Base-by-base conservation (phyloP, 2,329 filamentous ascomycete genomes). In the Tolypocladium tropicale region DNA sequence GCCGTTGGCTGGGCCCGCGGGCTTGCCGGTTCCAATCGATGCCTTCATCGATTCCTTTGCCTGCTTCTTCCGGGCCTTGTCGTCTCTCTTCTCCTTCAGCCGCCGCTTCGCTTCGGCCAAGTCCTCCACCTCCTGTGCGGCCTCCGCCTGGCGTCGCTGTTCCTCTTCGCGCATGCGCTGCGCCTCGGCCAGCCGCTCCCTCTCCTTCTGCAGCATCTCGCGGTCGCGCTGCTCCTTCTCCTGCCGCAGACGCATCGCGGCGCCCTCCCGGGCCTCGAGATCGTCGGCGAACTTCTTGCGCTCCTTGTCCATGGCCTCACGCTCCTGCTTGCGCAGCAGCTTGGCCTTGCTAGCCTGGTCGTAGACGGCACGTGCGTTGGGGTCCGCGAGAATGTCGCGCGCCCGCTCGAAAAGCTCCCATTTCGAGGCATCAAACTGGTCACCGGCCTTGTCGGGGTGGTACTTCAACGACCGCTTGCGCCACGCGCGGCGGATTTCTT, bases 391-490 rank as follows among this genome's bases (percentile, higher is more conserved):
- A 2, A 96, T 82, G 71, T 95, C 90, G 67, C 90, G 84, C n/a
- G 90, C 92, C 59, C 88, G 88, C 66, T 91, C 88, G 57, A 95
- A 84, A 1, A 88, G 78, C 70, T 96, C 89, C 76, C 95, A 97
- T 65, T 88, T 89, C 56, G 86, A 85, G 50, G 89, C 79, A 62
- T 94, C 90, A 64, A 87, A 90, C 39, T 79, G 75, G 54, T 82
- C 83, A 60, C 85, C 82, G 55, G 92, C 85, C 74, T 96, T 96
- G 78, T 97, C 93, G 1, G 93, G 93, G 70, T 97, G 93, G 76
- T 92, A 90, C 66, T 90, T 90, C n/a, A 96, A 78, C 4, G 90
- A 90, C 33, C 86, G 85, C 64, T 89, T 89, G 57, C 90, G 84
- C 78, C 93, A 96, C 49, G 90, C 90, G 62, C 88, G 85, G 60